Conservation (phyloP, 495 filamentous ascomycete species). For the Eremomyces bilateralis region DNA sequence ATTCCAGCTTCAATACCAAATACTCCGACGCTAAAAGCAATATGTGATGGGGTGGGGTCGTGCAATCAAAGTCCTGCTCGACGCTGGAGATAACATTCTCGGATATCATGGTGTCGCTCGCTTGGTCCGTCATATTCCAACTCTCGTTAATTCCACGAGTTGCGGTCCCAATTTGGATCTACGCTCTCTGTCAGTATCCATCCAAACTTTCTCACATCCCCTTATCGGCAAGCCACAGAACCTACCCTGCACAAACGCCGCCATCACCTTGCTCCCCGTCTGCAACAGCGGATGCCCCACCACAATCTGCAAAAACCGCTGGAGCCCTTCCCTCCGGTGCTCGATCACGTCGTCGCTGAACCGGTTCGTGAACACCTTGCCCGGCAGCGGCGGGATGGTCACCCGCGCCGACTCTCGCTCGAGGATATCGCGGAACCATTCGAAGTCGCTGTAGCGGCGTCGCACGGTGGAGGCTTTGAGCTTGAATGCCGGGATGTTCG, state of each 20-base stretch:
- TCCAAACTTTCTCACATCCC: too few relatives aligned
- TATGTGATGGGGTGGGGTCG: too few relatives aligned
- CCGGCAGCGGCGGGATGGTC: constrained; percentile 85
- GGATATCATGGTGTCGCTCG: too few relatives aligned
- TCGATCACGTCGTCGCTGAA: constrained; percentile 98
- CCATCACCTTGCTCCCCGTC: constrained; percentile 91
- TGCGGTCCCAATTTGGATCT: too few relatives aligned
- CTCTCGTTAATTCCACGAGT: too few relatives aligned
- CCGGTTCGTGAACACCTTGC: constrained; percentile 95
- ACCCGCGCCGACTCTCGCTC: constrained; percentile 88
- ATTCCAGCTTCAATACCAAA: too few relatives aligned
- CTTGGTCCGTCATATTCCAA: too few relatives aligned
- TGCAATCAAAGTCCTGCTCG: too few relatives aligned
- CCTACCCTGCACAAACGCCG: constrained; percentile 94
- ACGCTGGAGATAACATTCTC: too few relatives aligned
- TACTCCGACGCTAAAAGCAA: too few relatives aligned
- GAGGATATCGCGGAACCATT: constrained; percentile 95
- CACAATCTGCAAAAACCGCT: constrained; percentile 93
- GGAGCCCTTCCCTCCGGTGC: constrained; percentile 72
- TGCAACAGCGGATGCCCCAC: constrained; percentile 91
- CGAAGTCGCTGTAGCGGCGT: constrained; percentile 89
- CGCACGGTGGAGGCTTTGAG: constrained; percentile 69
- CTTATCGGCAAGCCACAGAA: too few relatives aligned
- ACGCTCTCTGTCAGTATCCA: too few relatives aligned
- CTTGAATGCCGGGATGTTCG: constrained; percentile 98